Conservation (phyloP, 192 early-diverging fungal genomes). For the Coemansia sp. region DNA sequence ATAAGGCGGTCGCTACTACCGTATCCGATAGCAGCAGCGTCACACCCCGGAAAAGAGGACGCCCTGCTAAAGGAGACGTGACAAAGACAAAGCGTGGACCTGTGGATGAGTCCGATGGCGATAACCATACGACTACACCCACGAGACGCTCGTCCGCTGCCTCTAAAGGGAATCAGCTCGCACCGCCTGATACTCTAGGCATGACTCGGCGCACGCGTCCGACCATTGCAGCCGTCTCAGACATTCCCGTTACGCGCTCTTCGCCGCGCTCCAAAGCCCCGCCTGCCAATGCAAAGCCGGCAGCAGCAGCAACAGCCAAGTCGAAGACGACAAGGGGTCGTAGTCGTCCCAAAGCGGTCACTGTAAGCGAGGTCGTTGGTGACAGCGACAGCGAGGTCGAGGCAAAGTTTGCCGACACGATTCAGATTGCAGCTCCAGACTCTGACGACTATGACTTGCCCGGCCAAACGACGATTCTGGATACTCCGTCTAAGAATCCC, state of each 20-base stretch:
- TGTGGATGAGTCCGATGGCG: constrained; percentile 2
- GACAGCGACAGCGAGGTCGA: constrained; percentile 11
- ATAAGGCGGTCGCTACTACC: constrained; percentile 10
- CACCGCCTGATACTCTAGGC: constrained; percentile 35
- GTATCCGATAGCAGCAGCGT: constrained; percentile 1
- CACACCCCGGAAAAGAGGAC: constrained; percentile 9
- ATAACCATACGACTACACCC: constrained; percentile 11
- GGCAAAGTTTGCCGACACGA: constrained; percentile 11
- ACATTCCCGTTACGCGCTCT: not conserved
- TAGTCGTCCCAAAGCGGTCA: not conserved
- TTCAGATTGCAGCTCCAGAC: constrained; percentile 2
- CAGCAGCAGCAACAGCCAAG: not conserved
- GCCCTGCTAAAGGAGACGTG: not conserved
- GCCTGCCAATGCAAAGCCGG: not conserved
- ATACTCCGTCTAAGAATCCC: constrained; percentile 1
- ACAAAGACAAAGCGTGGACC: not conserved
- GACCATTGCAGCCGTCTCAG: not conserved
- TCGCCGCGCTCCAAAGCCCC: constrained; percentile 1
- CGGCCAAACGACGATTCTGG: not conserved
- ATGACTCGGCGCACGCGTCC: constrained; percentile 25
- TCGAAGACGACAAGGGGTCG: not conserved
- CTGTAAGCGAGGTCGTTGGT: not conserved
- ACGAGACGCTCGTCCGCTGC: not conserved
- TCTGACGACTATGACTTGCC: constrained; percentile 8
- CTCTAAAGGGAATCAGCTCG: not conserved